Conservation (phyloP, 306 rosid genomes). For the Ormosia emarginata region DNA sequence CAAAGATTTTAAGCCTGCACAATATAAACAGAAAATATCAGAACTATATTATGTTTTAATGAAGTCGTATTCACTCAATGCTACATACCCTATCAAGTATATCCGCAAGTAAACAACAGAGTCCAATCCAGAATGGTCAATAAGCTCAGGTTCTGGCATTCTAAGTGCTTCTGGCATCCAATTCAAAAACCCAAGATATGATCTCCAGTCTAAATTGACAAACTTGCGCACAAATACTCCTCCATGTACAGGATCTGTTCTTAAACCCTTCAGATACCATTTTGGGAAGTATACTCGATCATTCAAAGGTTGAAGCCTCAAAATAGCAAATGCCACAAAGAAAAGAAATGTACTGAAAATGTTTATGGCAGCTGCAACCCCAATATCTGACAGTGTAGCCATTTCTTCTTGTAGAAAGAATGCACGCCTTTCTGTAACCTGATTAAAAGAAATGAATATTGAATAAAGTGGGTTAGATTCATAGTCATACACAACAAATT, state of each 20-base stretch:
- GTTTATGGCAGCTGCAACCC: constrained; percentile 66
- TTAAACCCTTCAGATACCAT: constrained; percentile 70
- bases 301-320: constrained; percentile 91
- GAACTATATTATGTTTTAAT: neutral
- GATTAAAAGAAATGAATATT: neutral
- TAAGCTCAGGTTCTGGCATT: constrained; percentile 91
- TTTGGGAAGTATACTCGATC: constrained; percentile 87
- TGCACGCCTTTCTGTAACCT: constrained; percentile 26
- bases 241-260: constrained; percentile 64
- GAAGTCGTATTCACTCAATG: neutral
- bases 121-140: constrained; percentile 86
- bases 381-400: constrained; percentile 74
- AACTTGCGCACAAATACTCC: constrained; percentile 59
- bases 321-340: constrained; percentile 63
- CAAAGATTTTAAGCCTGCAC: constrained; percentile 80
- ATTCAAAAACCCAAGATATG: constrained; percentile 60
- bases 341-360: constrained; percentile 62
- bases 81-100: constrained; percentile 69
- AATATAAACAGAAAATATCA: neutral
- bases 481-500: neutral
- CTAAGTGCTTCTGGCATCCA: constrained; percentile 80
- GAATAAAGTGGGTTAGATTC: neutral
- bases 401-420: constrained; percentile 27
- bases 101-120: constrained; percentile 82
- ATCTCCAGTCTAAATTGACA: constrained; percentile 68